Conservation (phyloP, 768 basidiomycete species). For the Nidularia pulvinata region DNA sequence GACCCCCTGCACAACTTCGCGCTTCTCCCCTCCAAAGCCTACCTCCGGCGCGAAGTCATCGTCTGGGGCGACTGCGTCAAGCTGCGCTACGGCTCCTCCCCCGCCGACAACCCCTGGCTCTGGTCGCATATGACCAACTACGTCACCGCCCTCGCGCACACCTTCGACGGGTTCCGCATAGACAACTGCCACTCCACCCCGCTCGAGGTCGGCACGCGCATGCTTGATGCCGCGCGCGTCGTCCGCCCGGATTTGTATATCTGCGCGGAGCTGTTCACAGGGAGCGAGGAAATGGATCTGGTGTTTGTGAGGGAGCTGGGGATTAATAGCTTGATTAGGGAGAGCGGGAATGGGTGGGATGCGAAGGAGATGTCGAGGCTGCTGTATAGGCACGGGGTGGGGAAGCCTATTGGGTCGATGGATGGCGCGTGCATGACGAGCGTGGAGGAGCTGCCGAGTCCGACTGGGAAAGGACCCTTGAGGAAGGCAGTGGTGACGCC, state of each 20-base stretch:
- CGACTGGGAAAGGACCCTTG: slow-evolving; percentile 79
- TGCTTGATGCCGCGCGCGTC: slow-evolving; percentile 90
- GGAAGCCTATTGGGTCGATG: slow-evolving; percentile 98
- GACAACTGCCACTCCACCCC: slow-evolving; percentile 99
- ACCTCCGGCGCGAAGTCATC: slow-evolving; percentile 94
- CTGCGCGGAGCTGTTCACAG: slow-evolving; percentile 97
- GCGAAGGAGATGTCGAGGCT: slow-evolving; percentile 90
- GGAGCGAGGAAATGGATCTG: slow-evolving; percentile 91
- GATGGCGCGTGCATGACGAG: slow-evolving; percentile 83
- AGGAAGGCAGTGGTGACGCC: slow-evolving; percentile 76
- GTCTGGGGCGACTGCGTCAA: slow-evolving; percentile 99
- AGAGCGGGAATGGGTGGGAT: slow-evolving; percentile 91
- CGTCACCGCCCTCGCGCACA: slow-evolving; percentile 73
- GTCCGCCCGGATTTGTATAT: slow-evolving; percentile 94
- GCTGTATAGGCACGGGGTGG: slow-evolving; percentile 88
- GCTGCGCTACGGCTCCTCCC: slow-evolving; percentile 85
- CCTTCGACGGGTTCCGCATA: slow-evolving; percentile 96
- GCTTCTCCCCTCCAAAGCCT: slow-evolving; percentile 88
- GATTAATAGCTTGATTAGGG: slow-evolving; percentile 91
- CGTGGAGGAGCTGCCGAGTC: slow-evolving; percentile 75
- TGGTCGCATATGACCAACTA: slow-evolving; percentile 93
- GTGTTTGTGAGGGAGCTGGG: slow-evolving; percentile 91
- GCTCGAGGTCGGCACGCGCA: slow-evolving; percentile 89
- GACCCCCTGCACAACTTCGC: slow-evolving; percentile 96
- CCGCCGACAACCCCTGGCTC: slow-evolving; percentile 87